Percentiles rank a stretch among this genome's conserved stretches.
Conservation (phyloP, 768 basidiomycete genomes). For the Mycena latifolia region DNA sequence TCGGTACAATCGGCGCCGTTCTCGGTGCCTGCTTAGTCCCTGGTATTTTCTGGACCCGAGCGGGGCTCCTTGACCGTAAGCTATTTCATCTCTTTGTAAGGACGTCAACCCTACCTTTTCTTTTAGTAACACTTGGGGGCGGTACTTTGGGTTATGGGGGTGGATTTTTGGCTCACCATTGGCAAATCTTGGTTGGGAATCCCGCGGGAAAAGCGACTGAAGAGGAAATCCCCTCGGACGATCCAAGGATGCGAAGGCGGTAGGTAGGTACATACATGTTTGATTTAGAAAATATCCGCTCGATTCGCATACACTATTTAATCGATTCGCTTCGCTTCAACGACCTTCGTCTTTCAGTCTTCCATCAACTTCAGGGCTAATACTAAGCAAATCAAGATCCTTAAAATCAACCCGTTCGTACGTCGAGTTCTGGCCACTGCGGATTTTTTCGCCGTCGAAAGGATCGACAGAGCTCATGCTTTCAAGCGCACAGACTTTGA, state of each 20-base stretch:
- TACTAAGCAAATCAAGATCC: slow-evolving; percentile 65
- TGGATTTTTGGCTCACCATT: slow-evolving; percentile 71
- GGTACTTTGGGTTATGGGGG: slow-evolving; percentile 74
- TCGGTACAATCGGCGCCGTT: slow-evolving; percentile 79
- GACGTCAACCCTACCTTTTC: background rate
- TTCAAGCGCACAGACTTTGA: slow-evolving; percentile 72
- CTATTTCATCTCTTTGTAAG: slow-evolving; percentile 3
- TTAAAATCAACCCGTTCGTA: slow-evolving; percentile 35
- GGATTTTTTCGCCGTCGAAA: slow-evolving; percentile 68
- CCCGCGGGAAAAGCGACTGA: slow-evolving; percentile 50
- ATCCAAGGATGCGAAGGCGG: slow-evolving; percentile 35
- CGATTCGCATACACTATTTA: background rate
- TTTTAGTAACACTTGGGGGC: slow-evolving; percentile 77
- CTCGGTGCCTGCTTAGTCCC: slow-evolving; percentile 74
- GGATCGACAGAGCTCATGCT: slow-evolving; percentile 86
- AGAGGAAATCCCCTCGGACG: slow-evolving; percentile 48
- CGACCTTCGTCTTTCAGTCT: slow-evolving; percentile 69
- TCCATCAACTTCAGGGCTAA: slow-evolving; percentile 77
- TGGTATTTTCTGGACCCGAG: slow-evolving; percentile 80
- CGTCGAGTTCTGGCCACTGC: slow-evolving; percentile 49
- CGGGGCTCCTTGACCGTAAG: slow-evolving; percentile 71
- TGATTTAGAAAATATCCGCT: slow-evolving; percentile 2
- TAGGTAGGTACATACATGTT: slow-evolving; percentile 11
- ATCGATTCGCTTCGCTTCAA: slow-evolving; percentile 7
- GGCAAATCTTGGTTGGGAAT: slow-evolving; percentile 67